These are phyloP conservation scores for Fusarium pininemorale DNA, from an alignment of 2,329 filamentous ascomycete genomes.

Conservation along the genomic window DNA sequence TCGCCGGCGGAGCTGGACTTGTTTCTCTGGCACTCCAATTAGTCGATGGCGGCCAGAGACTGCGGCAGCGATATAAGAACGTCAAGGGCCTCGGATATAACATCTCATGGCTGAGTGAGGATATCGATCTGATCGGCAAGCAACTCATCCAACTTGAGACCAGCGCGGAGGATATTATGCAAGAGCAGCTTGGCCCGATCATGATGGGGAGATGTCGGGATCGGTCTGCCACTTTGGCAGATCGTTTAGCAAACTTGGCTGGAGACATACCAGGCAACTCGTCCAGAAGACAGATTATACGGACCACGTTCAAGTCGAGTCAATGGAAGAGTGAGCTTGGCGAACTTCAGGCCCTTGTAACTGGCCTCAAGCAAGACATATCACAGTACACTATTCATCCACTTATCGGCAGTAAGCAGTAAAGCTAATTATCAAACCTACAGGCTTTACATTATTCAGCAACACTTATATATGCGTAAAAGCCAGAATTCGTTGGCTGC, in stretches of 20 bases:
- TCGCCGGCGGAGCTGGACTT: slow-evolving; percentile 16
- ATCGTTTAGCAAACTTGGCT: background rate
- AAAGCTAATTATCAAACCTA: background rate
- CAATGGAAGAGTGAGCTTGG: slow-evolving; percentile 4
- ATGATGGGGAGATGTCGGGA: slow-evolving; percentile 7
- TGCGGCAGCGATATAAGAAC: background rate
- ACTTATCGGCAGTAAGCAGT: fast-evolving
- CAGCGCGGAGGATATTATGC: background rate
- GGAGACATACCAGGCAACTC: background rate
- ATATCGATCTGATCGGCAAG: background rate
- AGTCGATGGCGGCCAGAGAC: background rate
- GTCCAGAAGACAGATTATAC: background rate
- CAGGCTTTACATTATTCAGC: background rate
- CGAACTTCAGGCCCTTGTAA: background rate
- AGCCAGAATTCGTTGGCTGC: fast-evolving
- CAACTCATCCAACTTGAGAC: background rate
- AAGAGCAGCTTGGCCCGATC: slow-evolving; percentile 4
- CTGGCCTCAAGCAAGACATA: background rate
- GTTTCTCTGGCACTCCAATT: slow-evolving; percentile 11
- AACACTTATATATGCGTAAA: background rate
- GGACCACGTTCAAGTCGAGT: background rate
- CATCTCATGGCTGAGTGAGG: background rate
- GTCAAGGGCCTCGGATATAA: background rate
- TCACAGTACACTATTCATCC: background rate
- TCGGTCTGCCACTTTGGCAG: background rate